Percentiles rank a stretch among this genome's conserved stretches.
These are phyloP conservation scores for Aeschynomene evenia DNA, from an alignment of 306 rosid species.

Conservation along the genomic window DNA sequence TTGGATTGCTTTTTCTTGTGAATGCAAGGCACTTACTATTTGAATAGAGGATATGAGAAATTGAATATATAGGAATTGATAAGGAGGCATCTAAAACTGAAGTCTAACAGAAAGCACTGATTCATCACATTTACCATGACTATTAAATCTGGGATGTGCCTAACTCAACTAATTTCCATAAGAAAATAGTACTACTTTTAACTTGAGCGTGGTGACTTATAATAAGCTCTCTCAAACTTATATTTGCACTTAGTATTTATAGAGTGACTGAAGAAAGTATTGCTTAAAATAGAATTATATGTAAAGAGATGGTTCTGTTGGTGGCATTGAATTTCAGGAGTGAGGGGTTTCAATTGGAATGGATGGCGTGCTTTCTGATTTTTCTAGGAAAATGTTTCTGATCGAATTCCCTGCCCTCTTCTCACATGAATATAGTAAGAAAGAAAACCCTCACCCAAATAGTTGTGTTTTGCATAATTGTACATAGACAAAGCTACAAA, in stretches of 20 bases:
- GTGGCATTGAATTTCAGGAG: slow-evolving; percentile 15
- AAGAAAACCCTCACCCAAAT: not conserved
- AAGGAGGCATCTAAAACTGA: slow-evolving; percentile 16
- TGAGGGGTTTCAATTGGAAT: slow-evolving; percentile 7
- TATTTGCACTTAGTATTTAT: not conserved
- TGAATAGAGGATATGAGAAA: not conserved
- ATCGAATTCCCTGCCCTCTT: slow-evolving; percentile 12
- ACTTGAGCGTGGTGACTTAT: not conserved
- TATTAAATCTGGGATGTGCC: slow-evolving; percentile 14
- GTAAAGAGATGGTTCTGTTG: slow-evolving; percentile 5
- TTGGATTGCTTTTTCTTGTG: slow-evolving; percentile 1
- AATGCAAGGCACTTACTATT: slow-evolving; percentile 7
- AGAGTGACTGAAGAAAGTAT: not conserved
- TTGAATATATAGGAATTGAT: slow-evolving; percentile 13
- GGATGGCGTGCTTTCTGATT: slow-evolving; percentile 3
- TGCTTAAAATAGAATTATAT: not conserved
- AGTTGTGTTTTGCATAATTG: not conserved
- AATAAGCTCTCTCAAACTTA: not conserved
- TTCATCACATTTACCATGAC: not conserved
- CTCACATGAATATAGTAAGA: not conserved
- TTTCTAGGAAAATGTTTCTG: not conserved
- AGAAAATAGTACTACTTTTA: not conserved
- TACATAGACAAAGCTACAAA: not conserved
- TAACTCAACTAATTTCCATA: not conserved
- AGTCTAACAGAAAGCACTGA: not conserved